phyloP scores from a whole-genome alignment of 371 early-diverging fungal genomes.

The Actinomucor elegans region DNA sequence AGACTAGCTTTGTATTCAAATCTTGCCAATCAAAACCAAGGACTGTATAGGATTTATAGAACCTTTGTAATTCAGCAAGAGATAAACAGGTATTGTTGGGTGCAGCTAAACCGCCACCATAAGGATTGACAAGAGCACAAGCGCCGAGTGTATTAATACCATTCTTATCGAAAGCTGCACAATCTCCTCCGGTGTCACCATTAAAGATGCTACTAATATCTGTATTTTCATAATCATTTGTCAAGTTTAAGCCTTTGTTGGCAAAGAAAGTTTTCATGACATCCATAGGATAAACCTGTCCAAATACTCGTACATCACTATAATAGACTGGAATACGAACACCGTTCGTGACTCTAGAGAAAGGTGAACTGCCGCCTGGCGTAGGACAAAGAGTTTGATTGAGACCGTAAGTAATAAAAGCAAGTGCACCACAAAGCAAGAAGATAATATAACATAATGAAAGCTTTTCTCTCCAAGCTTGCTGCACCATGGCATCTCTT shows the following conservation, averaged over 20 bases:
- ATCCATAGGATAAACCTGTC: conserved; percentile 43
- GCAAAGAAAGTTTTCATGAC: conserved; percentile 38
- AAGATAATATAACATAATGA: conserved; percentile 71
- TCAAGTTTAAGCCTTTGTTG: conserved; percentile 38
- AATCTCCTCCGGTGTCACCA: conserved; percentile 38
- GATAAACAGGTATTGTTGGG: conserved; percentile 37
- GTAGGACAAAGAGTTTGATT: conserved; percentile 50
- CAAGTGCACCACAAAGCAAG: conserved; percentile 56
- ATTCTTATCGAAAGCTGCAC: conserved; percentile 25
- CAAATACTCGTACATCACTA: conserved; percentile 48
- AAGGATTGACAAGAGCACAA: conserved; percentile 46
- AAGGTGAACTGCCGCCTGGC: conserved; percentile 15
- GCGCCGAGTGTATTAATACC: conserved; percentile 12
- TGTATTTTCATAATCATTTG: conserved; percentile 48
- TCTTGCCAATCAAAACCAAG: conserved; percentile 48
- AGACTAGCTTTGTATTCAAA: conserved; percentile 22
- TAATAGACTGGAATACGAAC: conserved; percentile 35
- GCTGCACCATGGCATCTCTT: conserved; percentile 47
- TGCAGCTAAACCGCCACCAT: conserved; percentile 35
- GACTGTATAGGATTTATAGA: conserved; percentile 14
- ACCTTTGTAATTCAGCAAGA: conserved; percentile 26
- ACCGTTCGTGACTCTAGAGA: conserved; percentile 18
- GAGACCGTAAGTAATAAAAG: conserved; percentile 68
- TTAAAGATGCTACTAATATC: conserved; percentile 54
- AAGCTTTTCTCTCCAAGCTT: conserved; percentile 75